Base-by-base conservation (phyloP, 2,329 filamentous ascomycete genomes). In the Ceratocystiopsis brevicomis region DNA sequence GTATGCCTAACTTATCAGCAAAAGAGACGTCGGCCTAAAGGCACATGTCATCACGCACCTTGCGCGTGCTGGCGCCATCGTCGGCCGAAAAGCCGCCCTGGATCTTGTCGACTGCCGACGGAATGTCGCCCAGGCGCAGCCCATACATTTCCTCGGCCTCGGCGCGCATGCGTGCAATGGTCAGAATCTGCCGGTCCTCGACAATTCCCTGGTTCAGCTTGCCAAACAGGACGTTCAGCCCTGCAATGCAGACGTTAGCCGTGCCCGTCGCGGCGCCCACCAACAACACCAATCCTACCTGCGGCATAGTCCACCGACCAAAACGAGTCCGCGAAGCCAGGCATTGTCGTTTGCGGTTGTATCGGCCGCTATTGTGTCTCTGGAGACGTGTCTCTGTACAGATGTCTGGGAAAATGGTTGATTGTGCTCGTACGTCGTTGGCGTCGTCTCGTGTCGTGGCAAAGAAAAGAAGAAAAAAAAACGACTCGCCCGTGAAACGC, bases 291-390 rank as follows among this genome's bases (percentile, higher is more conserved):
- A 13, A 4, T 56, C 71, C 59, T 65, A 82, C 81, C 87, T 68
- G 83, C 86, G 59, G 88, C 88, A 70, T 96, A 96, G 71, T 98
- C 90, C 59, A 76, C 76, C 49, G 90, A 94, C 90, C 90, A 98
- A 66, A 98, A 96, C 41, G 87, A 94, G 65, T 88, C 85, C 53
- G 86, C 78, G 64, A 98, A 96, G 55, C 83, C 76, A 53, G 82
- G 81, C 82, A 88, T 88, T 59, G 61, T 76, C 56, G 38, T 21
- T 21, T 21, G 19, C 19, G 4, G 19, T 21, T 21, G 19, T 4
- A 21, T 21, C 19, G 6, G 19, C 19, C 19, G 19, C 6, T 21
- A 21, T 21, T 21, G 19, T 21, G 19, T 21, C 19, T 21, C 19
- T 21, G 19, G 19, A 21, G 19, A 4, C 4, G 19, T 21, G 19